A percentile compares a stretch with the other conserved stretches of the same genome.
These are phyloP conservation scores for Akanthomyces lecanii DNA, from an alignment of 2,329 filamentous ascomycete genomes.

Conservation along the genomic window DNA sequence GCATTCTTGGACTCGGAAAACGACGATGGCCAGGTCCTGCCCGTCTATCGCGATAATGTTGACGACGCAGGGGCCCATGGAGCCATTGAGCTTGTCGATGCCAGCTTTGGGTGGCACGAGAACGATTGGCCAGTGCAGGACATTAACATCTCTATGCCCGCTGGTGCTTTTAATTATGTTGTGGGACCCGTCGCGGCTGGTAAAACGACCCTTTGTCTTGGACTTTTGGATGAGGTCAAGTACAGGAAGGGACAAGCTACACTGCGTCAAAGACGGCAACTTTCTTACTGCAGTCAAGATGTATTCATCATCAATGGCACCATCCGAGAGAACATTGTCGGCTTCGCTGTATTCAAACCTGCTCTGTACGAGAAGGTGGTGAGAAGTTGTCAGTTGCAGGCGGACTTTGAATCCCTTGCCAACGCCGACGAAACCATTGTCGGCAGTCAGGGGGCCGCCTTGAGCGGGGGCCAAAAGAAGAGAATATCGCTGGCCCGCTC, in stretches of 20 bases:
- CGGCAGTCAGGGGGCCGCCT: constrained; percentile 30
- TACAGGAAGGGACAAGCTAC: not conserved
- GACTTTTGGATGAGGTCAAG: constrained; percentile 4
- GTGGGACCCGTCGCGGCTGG: constrained; percentile 33
- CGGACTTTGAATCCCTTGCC: constrained; percentile 22
- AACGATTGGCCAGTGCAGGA: not conserved
- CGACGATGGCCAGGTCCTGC: not conserved
- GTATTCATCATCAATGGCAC: constrained; percentile 24
- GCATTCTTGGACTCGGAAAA: constrained; percentile 2
- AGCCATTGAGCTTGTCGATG: not conserved
- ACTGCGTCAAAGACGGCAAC: not conserved
- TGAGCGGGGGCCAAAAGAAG: constrained; percentile 34
- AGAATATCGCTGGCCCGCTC: constrained; percentile 26
- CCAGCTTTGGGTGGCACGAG: not conserved
- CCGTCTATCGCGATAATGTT: not conserved
- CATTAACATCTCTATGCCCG: not conserved
- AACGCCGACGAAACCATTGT: constrained; percentile 29
- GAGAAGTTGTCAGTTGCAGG: constrained; percentile 22
- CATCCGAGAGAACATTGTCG: constrained; percentile 25
- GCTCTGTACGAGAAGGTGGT: constrained; percentile 22
- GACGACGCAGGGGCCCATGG: not conserved
- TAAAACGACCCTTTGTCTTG: constrained; percentile 7
- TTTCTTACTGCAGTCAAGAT: constrained; percentile 24
- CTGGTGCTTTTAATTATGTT: not conserved
- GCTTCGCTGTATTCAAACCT: constrained; percentile 22